Evolutionary conservation across 192 early-diverging fungal species (phyloP), one percentile per base, ranked within the genome.

Genomic region (Backusella tuberculispora): DNA sequence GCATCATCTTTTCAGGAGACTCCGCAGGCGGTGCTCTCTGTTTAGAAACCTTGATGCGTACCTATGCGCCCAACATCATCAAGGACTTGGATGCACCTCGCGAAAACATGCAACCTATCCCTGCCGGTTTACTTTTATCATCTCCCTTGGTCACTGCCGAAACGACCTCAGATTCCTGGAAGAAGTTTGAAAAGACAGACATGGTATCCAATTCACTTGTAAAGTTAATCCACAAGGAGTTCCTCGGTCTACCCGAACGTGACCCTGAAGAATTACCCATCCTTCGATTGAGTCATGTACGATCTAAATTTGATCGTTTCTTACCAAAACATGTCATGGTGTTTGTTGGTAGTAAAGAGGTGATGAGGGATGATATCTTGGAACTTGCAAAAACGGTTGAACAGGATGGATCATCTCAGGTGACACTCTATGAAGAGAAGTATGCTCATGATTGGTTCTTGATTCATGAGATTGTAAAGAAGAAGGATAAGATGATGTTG

Each of bases 401-500:
- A 34, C 34, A 71, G 12, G 69, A 75, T 12, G 68, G 69, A 1
- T 24, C 12, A 12, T 24, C 48, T 17, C 56, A 71, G 19, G 60
- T 78, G 19, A 44, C 63, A 1, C n/a, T 82, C 0, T 50, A 66
- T 34, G 66, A 50, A 12, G 80, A 75, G 13, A 46, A 78, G 13
- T 75, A 76, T 64, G 68, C 76, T 6, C 80, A 82, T 69, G 80
- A 82, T 45, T 82, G 80, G 80, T 82, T 75, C 53, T 46, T 78
- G 34, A 78, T 82, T 26, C 72, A 74, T 21, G 80, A 82, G 45
- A 78, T 75, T 21, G 69, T 78, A 21, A 74, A 66, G 37, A 77
- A 63, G 69, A 78, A 74, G 34, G 73, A 81, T 34, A 81, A 77
- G 21, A 37, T 21, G 17, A 66, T 71, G 38, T 19, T 77, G 26